Evolutionary conservation across 208 protist genomes (phyloP), one percentile per base, ranked within the genome.

Genomic region (Trypanosoma avium): DNA sequence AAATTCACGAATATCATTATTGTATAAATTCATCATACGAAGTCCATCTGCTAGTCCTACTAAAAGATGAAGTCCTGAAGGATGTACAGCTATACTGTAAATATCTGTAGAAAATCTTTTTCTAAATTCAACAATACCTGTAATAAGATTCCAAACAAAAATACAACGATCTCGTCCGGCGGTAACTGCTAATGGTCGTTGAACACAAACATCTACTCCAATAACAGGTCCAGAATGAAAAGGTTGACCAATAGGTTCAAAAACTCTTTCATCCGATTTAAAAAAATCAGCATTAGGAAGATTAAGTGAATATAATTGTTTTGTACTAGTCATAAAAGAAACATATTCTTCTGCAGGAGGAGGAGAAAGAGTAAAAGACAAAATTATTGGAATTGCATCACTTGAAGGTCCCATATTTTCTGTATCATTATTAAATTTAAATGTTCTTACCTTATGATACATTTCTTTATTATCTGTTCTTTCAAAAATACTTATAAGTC

Each of bases 81-180:
- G 97, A 76, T 99, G 97, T 65, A 99, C 87, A 17, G 96, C 92
- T 45, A 99, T 79, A 67, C 90, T 96, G 59, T 91, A 67, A 36
- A 95, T 95, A 56, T 98, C 94, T 47, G 96, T 85, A n/a, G 63
- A 57, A 68, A 98, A 98, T 27, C 75, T 53, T 72, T 97, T 98
- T 15, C 76, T 75, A 59, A 98, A 75, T 71, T 97, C 95, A 24
- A 98, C 77, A 43, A 86, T 82, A 61, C 96, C 92, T 38, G 97
- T 97, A 29, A 97, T 70, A 78, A 97, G 97, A 77, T 99, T 99
- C 96, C 97, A 99, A 48, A 99, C 48, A 55, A 98, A 86, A 12
- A 98, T 83, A 43, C 74, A 84, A 27, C 87, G 75, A 76, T 99
- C 97, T 7, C 77, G 68, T 40, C 89, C 78, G 48, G 92, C 97